Base-by-base conservation (phyloP, 2,329 filamentous ascomycete genomes). In the Fusarium subglutinans region DNA sequence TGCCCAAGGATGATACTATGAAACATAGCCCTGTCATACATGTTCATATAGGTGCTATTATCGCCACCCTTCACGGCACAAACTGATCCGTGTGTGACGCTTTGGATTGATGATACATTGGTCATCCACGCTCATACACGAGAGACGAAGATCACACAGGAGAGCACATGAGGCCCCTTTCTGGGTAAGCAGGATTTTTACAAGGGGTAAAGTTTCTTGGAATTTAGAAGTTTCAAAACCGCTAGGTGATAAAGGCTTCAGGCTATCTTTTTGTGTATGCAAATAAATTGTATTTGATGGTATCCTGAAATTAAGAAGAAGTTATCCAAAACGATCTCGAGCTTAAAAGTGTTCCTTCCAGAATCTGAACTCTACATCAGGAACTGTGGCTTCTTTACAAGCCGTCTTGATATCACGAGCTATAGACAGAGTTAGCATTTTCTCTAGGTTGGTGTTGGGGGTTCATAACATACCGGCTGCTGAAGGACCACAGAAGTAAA, bases 401-500 rank as follows among this genome's bases (percentile, higher is more conserved):
- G 96, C 95, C 80, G 90, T 90, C 83, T 93, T 92, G 81, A 99
- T 98, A 79, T 94, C 90, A 75, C 95, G 90, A 12, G 96, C 96
- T 84, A 89, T 86, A 22, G 50, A 54, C 18, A 54, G n/a, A 17
- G 80, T 87, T 81, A 87, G 84, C n/a, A 51, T 38, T 24, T 18
- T 17, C 22, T 40, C 37, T 3, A 30, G 40, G 37, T n/a, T 11
- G 8, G 24, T 5, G 14, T 18, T 5, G 37, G 7, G 18, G 26
- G 14, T 41, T 20, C 14, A 30, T 22, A 28, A 85, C 87, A 82
- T 83, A 90, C 88, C 88, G 78, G 88, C 88, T 74, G 88, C 88
- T 72, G 93, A 96, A 30, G 95, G 95, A 68, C 96, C 96, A 82
- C 96, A 99, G 83, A 98, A 98, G 86, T 99, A 99, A 26, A 99